Evolutionary conservation across 495 filamentous ascomycete genomes (phyloP).

Genomic region (Tuber indicum): DNA sequence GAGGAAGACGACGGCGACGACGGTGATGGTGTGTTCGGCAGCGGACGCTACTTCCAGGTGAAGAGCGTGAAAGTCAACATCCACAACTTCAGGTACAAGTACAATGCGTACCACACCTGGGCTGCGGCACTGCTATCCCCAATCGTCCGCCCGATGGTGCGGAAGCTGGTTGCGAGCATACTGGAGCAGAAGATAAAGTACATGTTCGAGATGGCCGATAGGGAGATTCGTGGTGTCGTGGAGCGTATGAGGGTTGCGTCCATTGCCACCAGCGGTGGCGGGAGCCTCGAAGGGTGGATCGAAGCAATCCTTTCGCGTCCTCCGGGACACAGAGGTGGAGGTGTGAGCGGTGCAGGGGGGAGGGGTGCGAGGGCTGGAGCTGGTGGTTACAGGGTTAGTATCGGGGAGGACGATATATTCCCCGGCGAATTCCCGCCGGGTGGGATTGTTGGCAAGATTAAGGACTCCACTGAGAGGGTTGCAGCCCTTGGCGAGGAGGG

Average conservation of each 20-base stretch:
- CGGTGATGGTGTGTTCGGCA: background rate
- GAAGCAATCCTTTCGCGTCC: slow-evolving; percentile 35
- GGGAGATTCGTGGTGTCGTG: slow-evolving; percentile 30
- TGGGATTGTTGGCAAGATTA: slow-evolving; percentile 24
- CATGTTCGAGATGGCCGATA: slow-evolving; percentile 27
- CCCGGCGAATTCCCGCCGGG: slow-evolving; percentile 38
- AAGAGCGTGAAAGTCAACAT: slow-evolving; percentile 32
- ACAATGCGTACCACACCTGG: slow-evolving; percentile 40
- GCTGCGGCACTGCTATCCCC: slow-evolving; percentile 32
- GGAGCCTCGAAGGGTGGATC: slow-evolving; percentile 40
- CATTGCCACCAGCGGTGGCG: slow-evolving; percentile 34
- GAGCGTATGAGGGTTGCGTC: slow-evolving; percentile 39
- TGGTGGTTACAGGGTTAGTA: slow-evolving; percentile 24
- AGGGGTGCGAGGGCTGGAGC: slow-evolving; percentile 14
- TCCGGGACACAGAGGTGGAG: background rate
- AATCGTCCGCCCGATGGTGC: slow-evolving; percentile 29
- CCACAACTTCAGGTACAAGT: slow-evolving; percentile 38
- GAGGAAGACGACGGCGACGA: slow-evolving; percentile 28
- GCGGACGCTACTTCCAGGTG: slow-evolving; percentile 35
- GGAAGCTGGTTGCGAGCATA: slow-evolving; percentile 25
- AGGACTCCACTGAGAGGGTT: slow-evolving; percentile 28
- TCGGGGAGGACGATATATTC: slow-evolving; percentile 30
- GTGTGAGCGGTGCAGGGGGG: background rate
- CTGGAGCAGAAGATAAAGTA: slow-evolving; percentile 36
- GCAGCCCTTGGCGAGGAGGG: slow-evolving; percentile 17